Conservation (phyloP, 768 basidiomycete genomes). For the Lentinula detonsa region DNA sequence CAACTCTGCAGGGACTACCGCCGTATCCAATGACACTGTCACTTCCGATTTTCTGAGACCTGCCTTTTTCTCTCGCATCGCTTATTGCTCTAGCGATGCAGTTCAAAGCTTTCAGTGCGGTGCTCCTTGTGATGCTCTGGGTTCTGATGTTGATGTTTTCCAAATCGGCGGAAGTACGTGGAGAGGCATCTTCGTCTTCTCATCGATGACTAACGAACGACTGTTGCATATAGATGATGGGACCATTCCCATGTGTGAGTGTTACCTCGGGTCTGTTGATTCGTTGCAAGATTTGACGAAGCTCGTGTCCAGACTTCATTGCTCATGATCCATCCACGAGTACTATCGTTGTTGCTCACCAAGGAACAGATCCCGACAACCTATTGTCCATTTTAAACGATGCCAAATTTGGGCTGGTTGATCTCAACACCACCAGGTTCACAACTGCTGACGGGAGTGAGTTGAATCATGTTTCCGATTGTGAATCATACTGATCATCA, state of each 20-base stretch:
- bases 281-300: neutral
- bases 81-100: slow-evolving; percentile 27
- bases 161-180: slow-evolving; percentile 28
- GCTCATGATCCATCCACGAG: slow-evolving; percentile 26
- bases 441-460: slow-evolving; percentile 18
- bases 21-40: slow-evolving; percentile 7
- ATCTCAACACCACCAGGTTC: slow-evolving; percentile 25
- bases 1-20: slow-evolving; percentile 3
- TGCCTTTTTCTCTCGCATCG: slow-evolving; percentile 28
- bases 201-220: neutral
- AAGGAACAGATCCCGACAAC: slow-evolving; percentile 29
- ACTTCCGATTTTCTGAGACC: slow-evolving; percentile 17
- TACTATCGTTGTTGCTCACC: slow-evolving; percentile 34
- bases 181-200: neutral
- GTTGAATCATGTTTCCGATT: neutral
- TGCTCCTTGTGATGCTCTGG: slow-evolving; percentile 22
- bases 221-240: slow-evolving; percentile 18
- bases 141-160: slow-evolving; percentile 18
- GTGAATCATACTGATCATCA: neutral
- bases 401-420: slow-evolving; percentile 20
- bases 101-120: slow-evolving; percentile 30
- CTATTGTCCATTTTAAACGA: slow-evolving; percentile 31
- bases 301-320: slow-evolving; percentile 22
- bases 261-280: neutral
- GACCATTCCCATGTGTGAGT: slow-evolving; percentile 22